Percentiles rank a stretch among this genome's conserved stretches.
Conservation (phyloP, 495 filamentous ascomycete genomes). For the Neurospora sp. region DNA sequence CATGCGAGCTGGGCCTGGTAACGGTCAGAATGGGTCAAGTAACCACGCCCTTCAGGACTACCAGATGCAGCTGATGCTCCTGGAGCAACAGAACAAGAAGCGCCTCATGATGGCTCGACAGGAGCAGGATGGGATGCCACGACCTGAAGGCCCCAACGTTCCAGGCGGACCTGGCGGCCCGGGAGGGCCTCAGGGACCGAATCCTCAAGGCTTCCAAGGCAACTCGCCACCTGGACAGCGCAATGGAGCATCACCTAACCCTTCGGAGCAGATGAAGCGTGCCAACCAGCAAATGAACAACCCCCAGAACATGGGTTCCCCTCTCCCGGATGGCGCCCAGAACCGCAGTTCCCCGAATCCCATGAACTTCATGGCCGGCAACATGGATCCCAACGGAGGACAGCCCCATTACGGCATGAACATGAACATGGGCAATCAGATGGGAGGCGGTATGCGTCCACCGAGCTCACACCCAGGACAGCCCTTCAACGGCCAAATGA, state of each 20-base stretch:
- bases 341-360: slow-evolving; percentile 74
- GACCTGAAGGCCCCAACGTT: slow-evolving; percentile 45
- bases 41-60: slow-evolving; percentile 97
- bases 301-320: slow-evolving; percentile 62
- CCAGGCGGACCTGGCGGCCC: slow-evolving; percentile 45
- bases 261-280: slow-evolving; percentile 79
- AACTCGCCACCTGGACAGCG: slow-evolving; percentile 76
- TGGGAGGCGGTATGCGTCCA: slow-evolving; percentile 71
- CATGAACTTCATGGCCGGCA: slow-evolving; percentile 60
- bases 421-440: slow-evolving; percentile 40
- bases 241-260: slow-evolving; percentile 79
- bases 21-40: slow-evolving; percentile 49
- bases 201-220: slow-evolving; percentile 47
- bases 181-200: slow-evolving; percentile 39
- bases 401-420: slow-evolving; percentile 16
- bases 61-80: slow-evolving; percentile 97
- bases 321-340: slow-evolving; percentile 65
- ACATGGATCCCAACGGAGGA: slow-evolving; percentile 45
- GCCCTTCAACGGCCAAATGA: slow-evolving; percentile 57
- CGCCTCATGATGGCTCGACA: slow-evolving; percentile 92
- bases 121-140: slow-evolving; percentile 63
- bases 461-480: slow-evolving; percentile 72
- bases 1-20: slow-evolving; percentile 47
- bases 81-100: slow-evolving; percentile 98
- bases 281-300: slow-evolving; percentile 81